phyloP scores from a whole-genome alignment of 2,329 filamentous ascomycete genomes.

The Pseudophaeomoniella oleicola region DNA sequence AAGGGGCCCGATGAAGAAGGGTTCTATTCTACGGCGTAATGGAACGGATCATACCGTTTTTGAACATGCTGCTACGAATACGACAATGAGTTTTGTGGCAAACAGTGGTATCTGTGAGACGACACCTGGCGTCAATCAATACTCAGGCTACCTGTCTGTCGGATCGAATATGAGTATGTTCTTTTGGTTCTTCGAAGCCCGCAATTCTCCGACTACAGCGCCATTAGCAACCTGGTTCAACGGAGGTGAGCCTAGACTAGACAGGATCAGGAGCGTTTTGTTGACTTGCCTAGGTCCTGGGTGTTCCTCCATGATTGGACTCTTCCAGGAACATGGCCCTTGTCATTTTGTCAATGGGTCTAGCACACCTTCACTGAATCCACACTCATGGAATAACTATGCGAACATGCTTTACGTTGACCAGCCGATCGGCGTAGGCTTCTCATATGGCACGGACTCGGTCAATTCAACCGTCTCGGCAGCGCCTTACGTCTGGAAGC shows the following conservation, averaged over 20 bases:
- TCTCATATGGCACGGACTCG: conserved; percentile 10
- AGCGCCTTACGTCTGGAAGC: conserved; percentile 13
- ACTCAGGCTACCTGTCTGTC: conserved; percentile 36
- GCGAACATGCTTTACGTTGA: conserved; percentile 48
- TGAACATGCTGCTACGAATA: conserved; percentile 31
- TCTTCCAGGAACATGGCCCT: conserved; percentile 20
- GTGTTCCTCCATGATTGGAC: conserved; percentile 18
- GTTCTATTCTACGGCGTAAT: conserved; percentile 18
- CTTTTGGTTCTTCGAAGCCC: conserved; percentile 43
- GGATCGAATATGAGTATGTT: conserved; percentile 29
- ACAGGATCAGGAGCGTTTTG: no score
- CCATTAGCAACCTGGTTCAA: conserved; percentile 28
- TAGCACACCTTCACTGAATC: conserved; percentile 28
- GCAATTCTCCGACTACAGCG: conserved; percentile 32
- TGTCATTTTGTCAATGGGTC: conserved; percentile 7
- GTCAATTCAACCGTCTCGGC: conserved; percentile 11
- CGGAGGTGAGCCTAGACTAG: conserved; percentile 9
- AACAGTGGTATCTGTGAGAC: conserved; percentile 39
- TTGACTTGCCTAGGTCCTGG: conserved; percentile 8
- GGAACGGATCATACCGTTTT: conserved; percentile 31
- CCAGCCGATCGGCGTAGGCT: conserved; percentile 41
- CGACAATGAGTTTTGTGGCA: conserved; percentile 32
- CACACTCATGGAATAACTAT: conserved; percentile 44
- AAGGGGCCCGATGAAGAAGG: conserved; percentile 12
- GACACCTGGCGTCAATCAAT: conserved; percentile 34